Evolutionary conservation across 2,329 filamentous ascomycete species (phyloP).

Genomic region (Neofusicoccum umdonicola): DNA sequence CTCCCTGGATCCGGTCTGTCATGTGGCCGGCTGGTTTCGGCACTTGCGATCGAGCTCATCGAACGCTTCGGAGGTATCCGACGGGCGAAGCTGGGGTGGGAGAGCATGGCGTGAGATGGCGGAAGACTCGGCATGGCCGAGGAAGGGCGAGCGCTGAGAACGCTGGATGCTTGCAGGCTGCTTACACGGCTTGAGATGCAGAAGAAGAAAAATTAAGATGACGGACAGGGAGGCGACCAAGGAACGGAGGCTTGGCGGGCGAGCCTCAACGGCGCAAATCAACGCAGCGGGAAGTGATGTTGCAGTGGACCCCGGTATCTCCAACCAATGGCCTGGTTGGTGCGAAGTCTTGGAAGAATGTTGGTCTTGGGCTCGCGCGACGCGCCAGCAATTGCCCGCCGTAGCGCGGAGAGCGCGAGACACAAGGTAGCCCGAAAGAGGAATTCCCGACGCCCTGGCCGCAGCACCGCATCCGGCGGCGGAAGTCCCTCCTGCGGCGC

Average conservation of each 20-base stretch:
- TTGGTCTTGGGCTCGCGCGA: too few relatives aligned
- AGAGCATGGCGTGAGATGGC: slow-evolving; percentile 1
- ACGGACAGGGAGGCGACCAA: not conserved
- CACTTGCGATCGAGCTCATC: too few relatives aligned
- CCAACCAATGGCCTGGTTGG: not conserved
- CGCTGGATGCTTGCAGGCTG: not conserved
- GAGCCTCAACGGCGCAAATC: not conserved
- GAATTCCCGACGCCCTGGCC: not conserved
- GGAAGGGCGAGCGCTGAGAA: not conserved
- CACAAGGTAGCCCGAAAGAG: not conserved
- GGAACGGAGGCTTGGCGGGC: not conserved
- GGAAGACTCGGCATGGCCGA: not conserved
- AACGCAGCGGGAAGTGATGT: not conserved
- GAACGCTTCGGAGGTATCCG: not conserved
- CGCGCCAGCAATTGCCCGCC: not conserved
- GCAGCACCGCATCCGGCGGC: not conserved
- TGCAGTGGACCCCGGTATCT: not conserved
- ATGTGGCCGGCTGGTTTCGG: not conserved
- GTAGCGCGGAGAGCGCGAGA: not conserved
- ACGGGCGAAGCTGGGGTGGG: not conserved
- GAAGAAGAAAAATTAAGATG: slow-evolving; percentile 1
- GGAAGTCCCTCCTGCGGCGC: not conserved
- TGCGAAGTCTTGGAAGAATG: not conserved
- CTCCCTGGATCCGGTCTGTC: too few relatives aligned
- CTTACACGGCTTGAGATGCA: not conserved